phyloP scores from a whole-genome alignment of 2,329 filamentous ascomycete genomes.

The Proliferodiscus dingleyae region DNA sequence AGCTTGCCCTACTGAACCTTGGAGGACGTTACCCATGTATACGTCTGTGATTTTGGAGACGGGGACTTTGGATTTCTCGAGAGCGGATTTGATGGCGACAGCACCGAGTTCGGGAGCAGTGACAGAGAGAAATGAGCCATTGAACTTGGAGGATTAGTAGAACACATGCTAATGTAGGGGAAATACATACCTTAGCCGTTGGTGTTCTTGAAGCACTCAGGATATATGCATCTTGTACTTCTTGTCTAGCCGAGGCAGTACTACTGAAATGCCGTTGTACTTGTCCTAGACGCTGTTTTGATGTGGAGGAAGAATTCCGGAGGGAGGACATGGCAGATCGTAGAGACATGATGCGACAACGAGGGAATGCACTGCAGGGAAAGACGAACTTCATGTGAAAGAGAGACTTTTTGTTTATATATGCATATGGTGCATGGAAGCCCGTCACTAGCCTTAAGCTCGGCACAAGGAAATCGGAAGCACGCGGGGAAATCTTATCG shows the following conservation, averaged over 20 bases:
- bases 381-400: too few species aligned
- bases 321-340: slow-evolving; percentile 24
- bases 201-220: slow-evolving; percentile 85
- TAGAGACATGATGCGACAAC: slow-evolving; percentile 29
- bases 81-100: slow-evolving; percentile 83
- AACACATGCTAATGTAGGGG: neutral
- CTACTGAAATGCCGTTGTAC: slow-evolving; percentile 48
- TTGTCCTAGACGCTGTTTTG: slow-evolving; percentile 40
- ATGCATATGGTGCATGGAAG: too few species aligned
- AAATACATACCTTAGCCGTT: slow-evolving; percentile 67
- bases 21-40: slow-evolving; percentile 95
- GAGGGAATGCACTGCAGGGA: neutral
- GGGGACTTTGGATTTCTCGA: slow-evolving; percentile 81
- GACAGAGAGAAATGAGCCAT: slow-evolving; percentile 80
- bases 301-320: slow-evolving; percentile 14
- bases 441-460: neutral
- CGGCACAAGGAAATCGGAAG: neutral
- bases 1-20: slow-evolving; percentile 78
- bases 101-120: slow-evolving; percentile 85
- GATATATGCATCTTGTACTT: slow-evolving; percentile 91
- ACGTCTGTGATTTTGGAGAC: slow-evolving; percentile 79
- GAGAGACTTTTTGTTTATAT: too few species aligned
- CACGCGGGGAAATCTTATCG: neutral
- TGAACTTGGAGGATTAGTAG: slow-evolving; percentile 61
- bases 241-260: slow-evolving; percentile 45